A percentile compares a stretch with the other conserved stretches of the same genome.
Evolutionary conservation across 148 eudicot genomes (phyloP).

Genomic region (Rhododendron ovatum): DNA sequence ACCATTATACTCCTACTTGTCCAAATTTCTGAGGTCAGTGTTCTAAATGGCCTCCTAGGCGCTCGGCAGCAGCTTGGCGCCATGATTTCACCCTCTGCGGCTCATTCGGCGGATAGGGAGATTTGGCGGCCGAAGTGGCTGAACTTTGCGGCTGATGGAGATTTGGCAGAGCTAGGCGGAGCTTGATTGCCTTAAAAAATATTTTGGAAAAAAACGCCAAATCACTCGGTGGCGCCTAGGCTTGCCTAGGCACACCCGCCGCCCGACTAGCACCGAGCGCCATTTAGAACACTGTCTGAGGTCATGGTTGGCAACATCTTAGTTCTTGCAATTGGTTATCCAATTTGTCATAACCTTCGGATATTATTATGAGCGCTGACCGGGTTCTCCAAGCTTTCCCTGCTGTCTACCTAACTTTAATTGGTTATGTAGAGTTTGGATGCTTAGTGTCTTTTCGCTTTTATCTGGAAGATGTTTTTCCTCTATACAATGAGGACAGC

Average conservation of each 20-base stretch:
- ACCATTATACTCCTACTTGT: background rate
- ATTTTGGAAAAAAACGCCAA: too few species aligned
- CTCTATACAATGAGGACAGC: background rate
- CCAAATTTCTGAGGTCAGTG: background rate
- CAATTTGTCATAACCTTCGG: background rate
- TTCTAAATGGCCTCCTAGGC: too few species aligned
- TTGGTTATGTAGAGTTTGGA: background rate
- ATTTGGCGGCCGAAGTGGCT: too few species aligned
- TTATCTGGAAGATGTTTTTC: background rate
- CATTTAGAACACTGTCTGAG: background rate
- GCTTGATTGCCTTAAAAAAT: too few species aligned
- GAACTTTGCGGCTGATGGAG: too few species aligned
- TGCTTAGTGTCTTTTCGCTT: background rate
- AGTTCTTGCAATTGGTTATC: conserved; percentile 1
- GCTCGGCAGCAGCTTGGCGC: too few species aligned
- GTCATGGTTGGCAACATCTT: background rate
- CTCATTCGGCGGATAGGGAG: too few species aligned
- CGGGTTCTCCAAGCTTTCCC: conserved; percentile 1
- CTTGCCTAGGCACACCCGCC: too few species aligned
- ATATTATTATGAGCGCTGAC: background rate
- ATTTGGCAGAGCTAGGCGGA: too few species aligned
- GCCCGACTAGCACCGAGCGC: too few species aligned
- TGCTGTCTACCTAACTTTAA: background rate
- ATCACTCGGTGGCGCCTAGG: too few species aligned
- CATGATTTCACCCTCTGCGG: too few species aligned